These are phyloP conservation scores for Stromatinia cepivora DNA, from an alignment of 2,329 filamentous ascomycete genomes.

Conservation along the genomic window DNA sequence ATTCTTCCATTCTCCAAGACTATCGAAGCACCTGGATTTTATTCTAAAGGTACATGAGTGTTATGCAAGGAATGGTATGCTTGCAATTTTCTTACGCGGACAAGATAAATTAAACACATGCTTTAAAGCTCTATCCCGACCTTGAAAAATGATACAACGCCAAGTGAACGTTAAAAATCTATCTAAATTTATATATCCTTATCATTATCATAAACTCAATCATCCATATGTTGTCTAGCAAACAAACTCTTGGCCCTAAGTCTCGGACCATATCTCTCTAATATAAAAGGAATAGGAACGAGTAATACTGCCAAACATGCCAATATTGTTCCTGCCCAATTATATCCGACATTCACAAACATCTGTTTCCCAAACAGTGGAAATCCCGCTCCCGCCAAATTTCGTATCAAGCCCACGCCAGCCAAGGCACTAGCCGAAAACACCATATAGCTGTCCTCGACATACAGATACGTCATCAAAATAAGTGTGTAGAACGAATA, in stretches of 20 bases:
- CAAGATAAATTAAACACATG: not conserved
- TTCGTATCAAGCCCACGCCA: constrained; percentile 45
- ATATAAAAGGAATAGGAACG: constrained; percentile 41
- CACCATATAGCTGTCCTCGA: constrained; percentile 50
- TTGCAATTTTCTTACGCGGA: no score
- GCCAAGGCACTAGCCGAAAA: constrained; percentile 46
- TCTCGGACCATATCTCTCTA: constrained; percentile 34
- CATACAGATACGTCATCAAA: constrained; percentile 51
- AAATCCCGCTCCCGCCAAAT: constrained; percentile 44
- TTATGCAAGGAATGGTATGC: no score
- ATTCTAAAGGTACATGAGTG: no score
- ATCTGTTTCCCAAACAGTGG: constrained; percentile 44
- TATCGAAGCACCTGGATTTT: no score
- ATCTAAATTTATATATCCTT: not conserved
- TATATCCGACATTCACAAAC: constrained; percentile 42
- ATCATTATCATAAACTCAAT: constrained; percentile 10
- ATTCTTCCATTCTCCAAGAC: no score
- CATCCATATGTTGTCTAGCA: constrained; percentile 26
- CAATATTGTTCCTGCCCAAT: constrained; percentile 43
- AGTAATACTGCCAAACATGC: constrained; percentile 42
- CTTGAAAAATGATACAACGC: not conserved
- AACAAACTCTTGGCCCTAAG: constrained; percentile 38
- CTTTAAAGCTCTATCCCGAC: not conserved
- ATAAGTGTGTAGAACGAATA: constrained; percentile 53
- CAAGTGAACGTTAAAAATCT: not conserved